Evolutionary conservation across 495 filamentous ascomycete genomes (phyloP), one percentile per base, ranked within the genome.

Genomic region (Xylaria palmicola): DNA sequence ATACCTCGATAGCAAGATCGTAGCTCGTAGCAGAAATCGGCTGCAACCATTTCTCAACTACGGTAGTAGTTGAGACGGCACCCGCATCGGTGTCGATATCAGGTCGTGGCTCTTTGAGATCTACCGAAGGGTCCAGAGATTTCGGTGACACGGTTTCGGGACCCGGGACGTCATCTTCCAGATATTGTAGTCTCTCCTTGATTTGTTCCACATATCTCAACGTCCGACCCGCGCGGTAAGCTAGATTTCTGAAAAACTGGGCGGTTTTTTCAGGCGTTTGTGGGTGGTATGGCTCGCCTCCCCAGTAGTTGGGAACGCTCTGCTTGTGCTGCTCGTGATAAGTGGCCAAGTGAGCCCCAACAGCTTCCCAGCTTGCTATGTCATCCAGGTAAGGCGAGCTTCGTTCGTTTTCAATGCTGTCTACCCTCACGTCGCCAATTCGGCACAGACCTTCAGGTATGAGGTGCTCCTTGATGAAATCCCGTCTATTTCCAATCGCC

Each of bases 201-300:
- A 72, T 66, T 17, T 56, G 45, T 27, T 57, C 48, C 10, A 54
- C 59, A 49, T 72, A 62, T 34, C 56, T 57, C 37, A 72, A 43
- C 9, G 69, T 72, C 32, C 63, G 61, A 10, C 69, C 69, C 67
- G 69, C 67, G 9, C 69, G 62, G 22, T 61, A 69, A 27, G 69
- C 69, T 30, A 72, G 54, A 10, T 69, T 72, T 27, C 69, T 68
- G 32, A 69, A 65, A 48, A 72, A 72, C 29, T 72, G 69, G 1
- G 20, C 62, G 1, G 69, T 72, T 55, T 27, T 69, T 48, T 69
- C 67, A 0, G 69, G 62, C 0, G 64, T 58, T 26, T 58, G 40
- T 7, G 65, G 17, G 15, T 15, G 34, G 8, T 48, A 30, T 29
- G n/a, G 13, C 2, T 54, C 29, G 4, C 50, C 22, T 13, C 40